Base-by-base conservation (phyloP, 2,329 filamentous ascomycete species). In the Dryadomyces quercivorus region DNA sequence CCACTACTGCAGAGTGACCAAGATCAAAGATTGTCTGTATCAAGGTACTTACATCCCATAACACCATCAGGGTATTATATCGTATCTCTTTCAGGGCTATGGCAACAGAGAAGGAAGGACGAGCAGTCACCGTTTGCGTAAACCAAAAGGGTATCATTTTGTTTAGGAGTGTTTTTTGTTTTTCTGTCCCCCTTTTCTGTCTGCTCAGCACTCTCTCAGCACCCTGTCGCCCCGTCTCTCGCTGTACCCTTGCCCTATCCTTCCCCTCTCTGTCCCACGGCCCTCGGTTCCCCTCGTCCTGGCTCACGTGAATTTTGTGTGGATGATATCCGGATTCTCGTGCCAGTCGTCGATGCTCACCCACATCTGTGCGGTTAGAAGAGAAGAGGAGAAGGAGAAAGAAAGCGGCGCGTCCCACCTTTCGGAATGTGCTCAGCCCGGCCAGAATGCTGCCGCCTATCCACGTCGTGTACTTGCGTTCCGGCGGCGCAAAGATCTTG, bases 261-360 rank as follows among this genome's bases (percentile, higher is more conserved):
- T 43, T 36, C 38, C 21, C 36, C 15, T 12, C 21, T 21, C 53
- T 49, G n/a, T 18, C 10, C n/a, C 13, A 42, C 43, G 2, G 43
- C n/a, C 43, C 43, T 12, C 10, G 10, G 2, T 20, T 38, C 26
- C 38, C 31, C 8, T 40, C 12, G 36, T 40, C 36, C 5, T 40
- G 36, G 10, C 38, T 60, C 77, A 96, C 64, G 89, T 91, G 70
- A 97, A 95, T 72, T 95, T 97, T 66, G 89, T 93, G 72, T 97
- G 92, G 67, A 98, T 97, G 64, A 98, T 93, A 66, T 98, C 92
- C 18, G 93, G 93, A 67, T 98, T 95, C 78, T 98, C 93, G 69
- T 98, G 93, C 93, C 93, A 98, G 75, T 98, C 93, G 67, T 97
- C 93, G 67, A 95, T 92, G 72, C 90, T 95, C 65, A 98, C 93